Evolutionary conservation across 805 yeast species (phyloP), one percentile per base, ranked within the genome.

Genomic region (Groenewaldozyma salmanticensis): DNA sequence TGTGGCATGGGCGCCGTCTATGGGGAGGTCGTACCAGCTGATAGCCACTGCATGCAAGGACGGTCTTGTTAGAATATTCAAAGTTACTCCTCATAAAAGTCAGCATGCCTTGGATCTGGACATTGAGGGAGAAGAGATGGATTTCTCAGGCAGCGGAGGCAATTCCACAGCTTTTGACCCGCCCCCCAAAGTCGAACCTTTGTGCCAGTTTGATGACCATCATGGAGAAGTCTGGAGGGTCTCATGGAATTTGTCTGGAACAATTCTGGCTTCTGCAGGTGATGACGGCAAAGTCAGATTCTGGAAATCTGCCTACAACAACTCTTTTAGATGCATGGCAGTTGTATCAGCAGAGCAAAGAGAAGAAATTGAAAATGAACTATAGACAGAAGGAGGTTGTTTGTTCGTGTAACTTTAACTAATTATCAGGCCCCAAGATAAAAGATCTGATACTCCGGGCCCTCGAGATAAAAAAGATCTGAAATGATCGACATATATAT

Each of bases 41-140:
- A 69, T 92, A 33, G 97, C 99, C 1, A 90, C 97, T 0, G 97
- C 94, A 4, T 87, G 95, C 58, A 87, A 87, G 58, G 99, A 92
- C 59, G 98, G 97, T 1, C 76, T 69, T 53, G 87, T 92, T 7
- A 73, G 97, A 40, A 79, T 92, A 2, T 90, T 80, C 68, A 84
- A 82, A 59, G 67, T 87, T 66, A 41, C 48, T 11, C 87, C 79
- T 45, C 49, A 7, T 6, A 31, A n/a, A 7, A 55, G 24, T 21
- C 36, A 4, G 39, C 38, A 5, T 27, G 18, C 9, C 24, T 33
- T n/a, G 9, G n/a, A n/a, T n/a, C n/a, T 35, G 22, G 31, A 20
- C 15, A n/a, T n/a, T 9, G 20, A 4, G 31, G 17, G 16, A 21
- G 17, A 7, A 4, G 4, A 7, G 35, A n/a, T n/a, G n/a, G n/a